Conservation (phyloP, 208 protist genomes). For the Wallacemonas sp. region DNA sequence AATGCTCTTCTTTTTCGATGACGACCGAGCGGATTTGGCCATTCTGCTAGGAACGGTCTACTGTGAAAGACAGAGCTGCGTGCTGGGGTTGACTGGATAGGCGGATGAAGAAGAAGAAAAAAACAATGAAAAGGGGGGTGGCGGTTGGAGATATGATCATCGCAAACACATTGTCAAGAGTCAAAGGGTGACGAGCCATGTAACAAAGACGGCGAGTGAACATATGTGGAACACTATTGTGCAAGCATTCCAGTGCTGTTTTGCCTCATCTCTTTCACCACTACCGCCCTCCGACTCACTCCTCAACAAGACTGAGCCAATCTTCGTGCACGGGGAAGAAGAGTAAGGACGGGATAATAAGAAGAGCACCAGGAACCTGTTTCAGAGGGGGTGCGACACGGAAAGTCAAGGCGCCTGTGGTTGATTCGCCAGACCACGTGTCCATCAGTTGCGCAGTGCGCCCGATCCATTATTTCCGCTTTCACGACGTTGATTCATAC, state of each 20-base stretch:
- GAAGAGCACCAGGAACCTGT: background rate
- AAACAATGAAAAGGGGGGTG: slow-evolving; percentile 4
- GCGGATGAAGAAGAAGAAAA: background rate
- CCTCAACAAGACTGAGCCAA: too few species aligned
- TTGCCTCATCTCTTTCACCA: too few species aligned
- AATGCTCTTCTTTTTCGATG: slow-evolving; percentile 25
- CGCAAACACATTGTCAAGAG: background rate
- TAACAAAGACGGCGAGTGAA: background rate
- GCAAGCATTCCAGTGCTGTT: too few species aligned
- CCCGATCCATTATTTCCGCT: too few species aligned
- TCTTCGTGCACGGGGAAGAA: too few species aligned
- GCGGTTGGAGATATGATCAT: too few species aligned
- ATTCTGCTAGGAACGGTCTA: background rate
- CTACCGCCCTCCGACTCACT: too few species aligned
- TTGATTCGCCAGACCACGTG: background rate
- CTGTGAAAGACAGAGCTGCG: slow-evolving; percentile 12
- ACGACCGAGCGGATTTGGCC: slow-evolving; percentile 1
- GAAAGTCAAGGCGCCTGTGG: background rate
- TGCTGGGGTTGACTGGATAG: background rate
- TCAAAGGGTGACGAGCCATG: background rate
- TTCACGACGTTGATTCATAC: too few species aligned
- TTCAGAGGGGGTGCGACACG: background rate
- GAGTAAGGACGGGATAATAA: too few species aligned
- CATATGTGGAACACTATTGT: too few species aligned
- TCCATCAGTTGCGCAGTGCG: too few species aligned